Evolutionary conservation across 208 protist genomes (phyloP), one percentile per base, ranked within the genome.

Genomic region (Acanthamoeba sp.): DNA sequence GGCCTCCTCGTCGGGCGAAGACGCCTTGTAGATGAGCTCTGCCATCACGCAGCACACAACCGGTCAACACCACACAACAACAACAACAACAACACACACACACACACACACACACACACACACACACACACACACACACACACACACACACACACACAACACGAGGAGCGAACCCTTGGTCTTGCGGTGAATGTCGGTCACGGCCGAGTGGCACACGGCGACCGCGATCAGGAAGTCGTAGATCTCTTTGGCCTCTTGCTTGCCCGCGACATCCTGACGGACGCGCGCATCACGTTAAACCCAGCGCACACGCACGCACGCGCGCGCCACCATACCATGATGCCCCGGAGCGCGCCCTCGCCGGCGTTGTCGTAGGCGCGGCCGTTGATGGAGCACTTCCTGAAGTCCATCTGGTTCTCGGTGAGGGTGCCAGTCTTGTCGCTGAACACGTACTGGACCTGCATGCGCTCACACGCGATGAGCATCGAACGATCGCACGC

Each of bases 1-100:
- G n/a, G 98, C 98, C 42, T 98, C 97, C 95, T 99, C 99, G 94
- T 99, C 99, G 10, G 98, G 98, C n/a, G 98, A 99, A 29, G 98
- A 95, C 24, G 97, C 96, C 93, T 98, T 96, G 95, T 99, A 99
- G 36, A 34, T 69, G 38, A 97, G 71, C 20, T 38, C 78, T 42
- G 38, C 2, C 34, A 59, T n/a, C 52, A 59, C 32, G 62, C 6
- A 22, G 93, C 29, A 45, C 29, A n/a, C n/a, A n/a, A n/a, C n/a
- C n/a, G n/a, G n/a, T n/a, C n/a, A n/a, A n/a, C 22, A 88, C 14
- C 69, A 88, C 55, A 88, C 27, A 5, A 88, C 22, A 38, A 88
- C 6, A 38, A 52, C 36, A 78, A 6, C 18, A 78, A 82, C 16
- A 40, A 82, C 14, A 82, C 22, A 29, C 22, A 36, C 27, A 82